Base-by-base conservation (phyloP, 75 land plant genomes). In the Adiantum capillusveneris region DNA sequence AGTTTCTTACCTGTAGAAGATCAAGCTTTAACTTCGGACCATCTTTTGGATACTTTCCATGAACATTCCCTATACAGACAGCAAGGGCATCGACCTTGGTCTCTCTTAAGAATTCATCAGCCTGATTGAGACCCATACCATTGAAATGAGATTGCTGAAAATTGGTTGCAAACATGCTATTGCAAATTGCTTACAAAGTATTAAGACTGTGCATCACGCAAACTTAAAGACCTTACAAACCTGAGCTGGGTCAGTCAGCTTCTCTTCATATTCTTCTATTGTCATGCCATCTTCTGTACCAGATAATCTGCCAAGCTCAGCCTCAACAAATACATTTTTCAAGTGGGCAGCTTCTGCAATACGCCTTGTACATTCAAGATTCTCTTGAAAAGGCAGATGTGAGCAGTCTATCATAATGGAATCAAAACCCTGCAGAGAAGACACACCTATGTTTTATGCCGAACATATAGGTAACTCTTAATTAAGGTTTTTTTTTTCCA, bases 11-110 rank as follows among this genome's bases (percentile, higher is more conserved):
- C 97, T 95, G 66, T 25, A 95, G 82, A 52, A 95, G 81, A 56
- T 95, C 81, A 44, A 95, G 82, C 59, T 76, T 75, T n/a, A 95
- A 71, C 6, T 87, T 82, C 36, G 99, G 92, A 16, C 99, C 99
- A 80, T 65, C 71, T 39, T 86, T 52, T 27, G 99, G 96, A 63
- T 95, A 95, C 67, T 81, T 90, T 55, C 99, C 99, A 82, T 95
- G 99, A 21, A 95, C 92, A 72, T 95, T 95, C 29, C 99, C 99
- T 53, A 95, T 82, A 57, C 99, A 95, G n/a, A 95, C 99, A 16
- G 99, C 99, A 63, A 95, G 73, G 56, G 88, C 84, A 82, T 90
- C 99, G 61, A 95, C 84, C 13, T 73, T 53, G 18, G 99, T 95
- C 43, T 75, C 69, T 60, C 74, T 79, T 51, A 95, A 76, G 67